A percentile compares a stretch with the other conserved stretches of the same genome.
These are phyloP conservation scores for Pilatotrama ljubarskyi DNA, from an alignment of 768 basidiomycete genomes.

Conservation along the genomic window DNA sequence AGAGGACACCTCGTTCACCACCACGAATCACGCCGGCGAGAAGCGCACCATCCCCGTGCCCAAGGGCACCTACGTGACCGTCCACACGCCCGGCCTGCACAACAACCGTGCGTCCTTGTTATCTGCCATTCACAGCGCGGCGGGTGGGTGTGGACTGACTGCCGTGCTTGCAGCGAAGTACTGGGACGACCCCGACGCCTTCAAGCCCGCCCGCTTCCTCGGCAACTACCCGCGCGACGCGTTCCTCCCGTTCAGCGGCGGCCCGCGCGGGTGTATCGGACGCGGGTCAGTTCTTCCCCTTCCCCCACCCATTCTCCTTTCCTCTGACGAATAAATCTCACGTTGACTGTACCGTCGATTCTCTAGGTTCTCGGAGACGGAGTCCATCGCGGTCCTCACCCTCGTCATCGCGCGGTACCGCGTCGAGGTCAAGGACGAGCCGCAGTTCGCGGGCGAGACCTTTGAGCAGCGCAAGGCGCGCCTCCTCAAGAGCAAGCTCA, in stretches of 20 bases:
- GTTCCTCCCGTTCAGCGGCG: constrained; percentile 52
- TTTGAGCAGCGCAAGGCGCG: constrained; percentile 45
- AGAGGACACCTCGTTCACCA: constrained; percentile 27
- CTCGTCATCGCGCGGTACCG: constrained; percentile 49
- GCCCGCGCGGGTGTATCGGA: constrained; percentile 48
- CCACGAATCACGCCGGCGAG: constrained; percentile 25
- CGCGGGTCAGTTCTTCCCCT: constrained; percentile 42
- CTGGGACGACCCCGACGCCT: constrained; percentile 40
- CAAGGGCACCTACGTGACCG: constrained; percentile 20
- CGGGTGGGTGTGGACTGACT: neutral
- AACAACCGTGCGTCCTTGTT: constrained; percentile 30
- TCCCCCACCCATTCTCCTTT: neutral
- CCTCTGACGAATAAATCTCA: neutral
- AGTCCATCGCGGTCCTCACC: constrained; percentile 49
- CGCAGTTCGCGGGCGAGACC: constrained; percentile 43
- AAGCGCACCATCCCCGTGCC: constrained; percentile 26
- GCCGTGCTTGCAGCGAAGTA: constrained; percentile 32
- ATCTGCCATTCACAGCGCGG: neutral
- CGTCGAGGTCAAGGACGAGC: constrained; percentile 35
- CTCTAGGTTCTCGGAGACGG: constrained; percentile 46
- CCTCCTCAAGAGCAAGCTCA: constrained; percentile 18
- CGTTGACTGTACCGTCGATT: no score
- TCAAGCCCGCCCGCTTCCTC: constrained; percentile 48
- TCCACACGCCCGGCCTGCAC: constrained; percentile 29
- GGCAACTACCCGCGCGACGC: constrained; percentile 56